Evolutionary conservation across 352 stramenopile genomes (phyloP).

Genomic region (Phytophthora kernoviae): DNA sequence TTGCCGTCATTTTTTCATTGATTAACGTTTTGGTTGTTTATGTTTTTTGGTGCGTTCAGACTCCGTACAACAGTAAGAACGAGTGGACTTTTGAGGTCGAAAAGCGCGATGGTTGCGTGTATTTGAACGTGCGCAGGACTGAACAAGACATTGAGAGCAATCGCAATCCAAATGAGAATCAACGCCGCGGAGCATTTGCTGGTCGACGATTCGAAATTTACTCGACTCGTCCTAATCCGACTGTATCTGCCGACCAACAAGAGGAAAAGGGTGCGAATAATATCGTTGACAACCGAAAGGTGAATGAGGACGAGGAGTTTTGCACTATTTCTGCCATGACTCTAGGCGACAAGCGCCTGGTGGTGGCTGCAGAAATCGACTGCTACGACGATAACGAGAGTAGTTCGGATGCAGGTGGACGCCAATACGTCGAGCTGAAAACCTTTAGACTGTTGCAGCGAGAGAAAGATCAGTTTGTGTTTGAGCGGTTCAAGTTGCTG

Average conservation of each 20-base stretch:
- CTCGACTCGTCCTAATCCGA: conserved; percentile 32
- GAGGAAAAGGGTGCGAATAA: not conserved
- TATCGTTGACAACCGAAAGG: conserved; percentile 22
- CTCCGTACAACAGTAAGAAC: conserved; percentile 80
- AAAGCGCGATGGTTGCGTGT: conserved; percentile 62
- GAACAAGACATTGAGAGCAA: conserved; percentile 47
- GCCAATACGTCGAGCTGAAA: conserved; percentile 75
- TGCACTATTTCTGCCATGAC: conserved; percentile 69
- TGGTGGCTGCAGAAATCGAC: conserved; percentile 74
- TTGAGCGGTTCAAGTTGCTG: conserved; percentile 81
- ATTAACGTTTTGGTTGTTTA: conserved; percentile 3
- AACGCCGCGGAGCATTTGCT: conserved; percentile 62
- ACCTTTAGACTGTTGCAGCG: conserved; percentile 60
- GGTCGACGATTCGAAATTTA: conserved; percentile 78
- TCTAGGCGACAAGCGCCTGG: conserved; percentile 51
- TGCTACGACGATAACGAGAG: conserved; percentile 40
- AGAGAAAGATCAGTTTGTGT: conserved; percentile 72
- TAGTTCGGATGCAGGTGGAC: not conserved
- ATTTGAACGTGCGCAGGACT: conserved; percentile 64
- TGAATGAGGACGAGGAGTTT: conserved; percentile 75
- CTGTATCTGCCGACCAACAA: not conserved
- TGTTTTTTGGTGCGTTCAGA: conserved; percentile 36
- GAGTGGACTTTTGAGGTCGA: conserved; percentile 64
- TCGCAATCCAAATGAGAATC: conserved; percentile 53
- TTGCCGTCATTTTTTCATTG: not conserved